phyloP scores from a whole-genome alignment of 2,329 filamentous ascomycete species.

The Byssothecium circinans region DNA sequence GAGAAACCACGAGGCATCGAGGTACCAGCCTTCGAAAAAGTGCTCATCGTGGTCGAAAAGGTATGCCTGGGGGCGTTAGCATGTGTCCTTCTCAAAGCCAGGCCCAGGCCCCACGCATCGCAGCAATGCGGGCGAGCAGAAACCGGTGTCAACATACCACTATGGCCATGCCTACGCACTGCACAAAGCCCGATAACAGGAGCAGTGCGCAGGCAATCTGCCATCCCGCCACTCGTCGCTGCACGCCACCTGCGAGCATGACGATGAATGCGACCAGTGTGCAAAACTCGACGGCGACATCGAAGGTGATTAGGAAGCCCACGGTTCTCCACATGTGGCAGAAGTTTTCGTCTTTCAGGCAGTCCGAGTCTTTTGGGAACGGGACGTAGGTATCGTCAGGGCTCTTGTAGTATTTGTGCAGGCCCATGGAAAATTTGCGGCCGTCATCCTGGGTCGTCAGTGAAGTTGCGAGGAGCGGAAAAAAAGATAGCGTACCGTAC shows the following conservation, averaged over 20 bases:
- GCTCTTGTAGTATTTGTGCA: conserved; percentile 79
- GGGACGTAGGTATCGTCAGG: conserved; percentile 63
- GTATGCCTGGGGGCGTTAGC: conserved; percentile 63
- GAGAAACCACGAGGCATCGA: conserved; percentile 79
- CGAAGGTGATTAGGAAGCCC: conserved; percentile 84
- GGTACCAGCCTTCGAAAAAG: conserved; percentile 79
- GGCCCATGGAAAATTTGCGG: conserved; percentile 61
- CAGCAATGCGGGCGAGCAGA: neutral
- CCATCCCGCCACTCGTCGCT: conserved; percentile 81
- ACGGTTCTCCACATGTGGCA: conserved; percentile 90
- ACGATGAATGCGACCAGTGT: conserved; percentile 78
- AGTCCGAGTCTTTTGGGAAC: conserved; percentile 71
- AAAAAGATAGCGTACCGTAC: conserved; percentile 35
- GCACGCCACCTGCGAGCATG: conserved; percentile 75
- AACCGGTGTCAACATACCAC: conserved; percentile 62
- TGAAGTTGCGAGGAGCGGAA: neutral
- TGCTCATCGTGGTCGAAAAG: conserved; percentile 80
- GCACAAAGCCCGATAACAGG: conserved; percentile 64
- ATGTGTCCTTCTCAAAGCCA: too few relatives aligned
- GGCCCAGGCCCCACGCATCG: conserved; percentile 1
- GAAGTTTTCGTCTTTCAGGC: conserved; percentile 70
- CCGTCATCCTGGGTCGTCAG: conserved; percentile 33
- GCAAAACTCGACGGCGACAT: conserved; percentile 78
- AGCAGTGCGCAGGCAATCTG: conserved; percentile 70
- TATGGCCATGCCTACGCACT: conserved; percentile 77